Evolutionary conservation across 768 basidiomycete species (phyloP).

Genomic region (Pisolithus orientalis): DNA sequence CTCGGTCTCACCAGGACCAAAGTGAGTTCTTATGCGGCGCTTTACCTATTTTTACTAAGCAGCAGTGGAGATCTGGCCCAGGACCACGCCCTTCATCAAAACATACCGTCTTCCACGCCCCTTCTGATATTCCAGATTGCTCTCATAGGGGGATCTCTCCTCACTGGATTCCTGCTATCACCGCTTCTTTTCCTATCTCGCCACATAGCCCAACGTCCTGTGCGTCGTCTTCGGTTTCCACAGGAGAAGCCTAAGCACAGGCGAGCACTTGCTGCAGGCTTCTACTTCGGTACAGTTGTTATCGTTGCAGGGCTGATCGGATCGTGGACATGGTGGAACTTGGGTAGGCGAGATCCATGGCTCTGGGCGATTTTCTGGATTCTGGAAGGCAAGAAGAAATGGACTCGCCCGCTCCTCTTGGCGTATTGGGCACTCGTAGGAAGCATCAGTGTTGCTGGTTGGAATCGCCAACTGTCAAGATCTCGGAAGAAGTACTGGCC

Average conservation of each 20-base stretch:
- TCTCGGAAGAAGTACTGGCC: conserved; percentile 62
- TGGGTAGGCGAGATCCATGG: conserved; percentile 81
- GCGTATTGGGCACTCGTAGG: conserved; percentile 82
- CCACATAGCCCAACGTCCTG: conserved; percentile 83
- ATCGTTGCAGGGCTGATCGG: conserved; percentile 83
- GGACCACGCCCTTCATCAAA: conserved; percentile 76
- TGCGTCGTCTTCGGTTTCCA: conserved; percentile 73
- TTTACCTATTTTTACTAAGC: conserved; percentile 1
- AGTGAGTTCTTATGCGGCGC: conserved; percentile 38
- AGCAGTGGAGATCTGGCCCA: conserved; percentile 61
- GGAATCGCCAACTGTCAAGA: conserved; percentile 86
- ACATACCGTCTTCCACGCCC: conserved; percentile 89
- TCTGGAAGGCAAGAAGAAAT: conserved; percentile 65
- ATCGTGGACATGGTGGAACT: conserved; percentile 86
- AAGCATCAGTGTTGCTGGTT: conserved; percentile 83
- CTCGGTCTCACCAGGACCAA: conserved; percentile 77
- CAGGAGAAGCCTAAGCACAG: conserved; percentile 79
- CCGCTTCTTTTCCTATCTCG: conserved; percentile 89
- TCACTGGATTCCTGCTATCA: conserved; percentile 92
- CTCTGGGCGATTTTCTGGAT: conserved; percentile 77
- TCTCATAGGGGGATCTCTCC: conserved; percentile 83
- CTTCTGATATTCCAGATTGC: conserved; percentile 89
- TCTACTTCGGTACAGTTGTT: conserved; percentile 70
- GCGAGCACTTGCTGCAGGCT: conserved; percentile 76
- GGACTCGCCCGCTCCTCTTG: conserved; percentile 74